phyloP scores from a whole-genome alignment of 441 rosid genomes.

The Breynia disticha region DNA sequence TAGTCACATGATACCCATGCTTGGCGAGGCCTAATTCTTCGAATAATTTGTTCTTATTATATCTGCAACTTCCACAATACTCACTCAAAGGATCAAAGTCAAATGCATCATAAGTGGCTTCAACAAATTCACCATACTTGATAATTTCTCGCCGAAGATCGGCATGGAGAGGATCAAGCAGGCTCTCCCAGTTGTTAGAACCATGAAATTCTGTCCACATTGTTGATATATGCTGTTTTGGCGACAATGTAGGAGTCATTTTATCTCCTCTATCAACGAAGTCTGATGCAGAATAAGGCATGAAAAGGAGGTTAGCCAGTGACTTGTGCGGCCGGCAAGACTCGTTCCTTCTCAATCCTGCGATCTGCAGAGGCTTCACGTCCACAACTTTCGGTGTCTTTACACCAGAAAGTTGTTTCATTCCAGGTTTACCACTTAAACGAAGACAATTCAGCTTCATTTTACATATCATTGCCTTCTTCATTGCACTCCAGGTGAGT shows the following conservation, averaged over 20 bases:
- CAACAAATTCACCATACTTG: constrained; percentile 58
- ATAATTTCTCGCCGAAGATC: constrained; percentile 45
- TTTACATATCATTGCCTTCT: too few relatives aligned
- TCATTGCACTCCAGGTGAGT: too few relatives aligned
- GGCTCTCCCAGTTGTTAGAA: constrained; percentile 30
- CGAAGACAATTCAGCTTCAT: too few relatives aligned
- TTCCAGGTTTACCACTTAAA: too few relatives aligned
- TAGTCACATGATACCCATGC: constrained; percentile 46
- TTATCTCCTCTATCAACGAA: constrained; percentile 35
- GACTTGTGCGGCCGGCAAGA: constrained; percentile 21
- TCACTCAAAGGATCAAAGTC: constrained; percentile 56
- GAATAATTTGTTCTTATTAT: constrained; percentile 35
- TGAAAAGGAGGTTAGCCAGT: constrained; percentile 30
- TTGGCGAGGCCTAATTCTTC: constrained; percentile 36
- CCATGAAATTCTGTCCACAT: constrained; percentile 55
- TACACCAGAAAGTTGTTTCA: too few relatives aligned
- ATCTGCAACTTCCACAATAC: constrained; percentile 59
- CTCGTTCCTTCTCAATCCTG: too few relatives aligned
- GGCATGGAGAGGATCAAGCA: constrained; percentile 53
- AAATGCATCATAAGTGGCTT: constrained; percentile 57
- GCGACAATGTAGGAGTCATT: constrained; percentile 53
- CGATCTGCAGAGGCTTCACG: too few relatives aligned
- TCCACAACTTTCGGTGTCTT: too few relatives aligned
- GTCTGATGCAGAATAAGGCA: constrained; percentile 34
- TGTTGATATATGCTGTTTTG: constrained; percentile 40